Conservation (phyloP, 768 basidiomycete genomes). For the Zangia roseola region DNA sequence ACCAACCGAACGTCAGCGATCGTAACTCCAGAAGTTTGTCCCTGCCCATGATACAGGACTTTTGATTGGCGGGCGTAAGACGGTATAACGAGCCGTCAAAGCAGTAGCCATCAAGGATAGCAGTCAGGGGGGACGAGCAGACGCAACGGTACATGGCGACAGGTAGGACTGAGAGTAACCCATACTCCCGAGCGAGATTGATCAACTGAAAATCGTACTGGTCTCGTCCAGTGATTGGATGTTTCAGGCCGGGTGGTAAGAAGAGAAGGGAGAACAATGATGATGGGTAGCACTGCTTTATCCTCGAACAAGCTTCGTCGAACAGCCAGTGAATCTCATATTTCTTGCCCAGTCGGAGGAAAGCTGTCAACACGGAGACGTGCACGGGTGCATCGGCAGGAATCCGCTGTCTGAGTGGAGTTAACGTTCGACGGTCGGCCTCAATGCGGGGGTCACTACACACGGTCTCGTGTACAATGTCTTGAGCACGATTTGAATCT, state of each 20-base stretch:
- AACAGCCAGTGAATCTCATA: conserved; percentile 25
- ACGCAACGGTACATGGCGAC: conserved; percentile 25
- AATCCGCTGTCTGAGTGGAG: conserved; percentile 21
- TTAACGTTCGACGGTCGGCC: conserved; percentile 3
- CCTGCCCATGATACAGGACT: conserved; percentile 24
- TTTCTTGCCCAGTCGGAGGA: conserved; percentile 24
- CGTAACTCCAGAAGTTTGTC: conserved; percentile 24
- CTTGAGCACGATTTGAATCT: conserved; percentile 27
- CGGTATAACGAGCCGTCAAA: conserved; percentile 15
- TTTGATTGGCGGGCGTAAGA: conserved; percentile 22
- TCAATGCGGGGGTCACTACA: conserved; percentile 7
- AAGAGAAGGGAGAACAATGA: conserved; percentile 26
- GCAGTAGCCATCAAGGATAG: conserved; percentile 25
- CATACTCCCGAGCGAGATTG: conserved; percentile 24
- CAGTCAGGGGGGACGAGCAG: conserved; percentile 17
- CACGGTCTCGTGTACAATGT: conserved; percentile 24
- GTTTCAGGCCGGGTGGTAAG: conserved; percentile 19
- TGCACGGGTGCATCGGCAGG: conserved; percentile 17
- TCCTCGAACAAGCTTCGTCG: conserved; percentile 21
- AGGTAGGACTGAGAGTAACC: conserved; percentile 21
- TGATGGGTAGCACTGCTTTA: conserved; percentile 22
- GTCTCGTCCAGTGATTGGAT: conserved; percentile 22
- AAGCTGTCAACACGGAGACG: conserved; percentile 20
- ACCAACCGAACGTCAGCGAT: conserved; percentile 19
- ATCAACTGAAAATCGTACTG: conserved; percentile 26